Base-by-base conservation (phyloP, 495 filamentous ascomycete species). In the Articulospora tetracladia region DNA sequence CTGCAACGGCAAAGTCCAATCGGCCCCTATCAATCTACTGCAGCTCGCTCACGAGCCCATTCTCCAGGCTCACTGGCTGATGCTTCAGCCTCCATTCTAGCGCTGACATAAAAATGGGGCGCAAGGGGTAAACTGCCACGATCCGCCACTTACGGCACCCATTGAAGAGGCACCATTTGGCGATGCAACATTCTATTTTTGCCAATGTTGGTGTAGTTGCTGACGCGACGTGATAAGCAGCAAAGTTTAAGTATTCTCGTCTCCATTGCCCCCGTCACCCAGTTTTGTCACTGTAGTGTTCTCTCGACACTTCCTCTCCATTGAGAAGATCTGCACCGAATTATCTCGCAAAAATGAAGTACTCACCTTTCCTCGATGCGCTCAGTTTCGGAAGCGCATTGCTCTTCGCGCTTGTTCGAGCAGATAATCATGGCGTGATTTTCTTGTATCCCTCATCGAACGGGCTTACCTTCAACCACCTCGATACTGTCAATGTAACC, bases 401-500 rank as follows among this genome's bases (percentile, higher is more conserved):
- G 39, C 15, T 8, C 15, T 8, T 44, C 15, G 17, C 39, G 3
- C 15, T 44, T n/a, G 39, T 17, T 19, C 3, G n/a, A 44, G 39
- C 39, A 44, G 39, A 44, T 19, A 19, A 44, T 3, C 39, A 59
- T 53, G 58, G 58, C 12, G 58, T 60, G 7, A 49, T 3, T 19
- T 60, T 55, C 27, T 26, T 55, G 12, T 60, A 48, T 28, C 58
- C 58, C 1, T 28, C 50, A 2, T n/a, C 52, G 7, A 22, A 30
- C 2, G 46, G 27, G 13, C 44, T 55, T 3, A 41, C 48, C 3
- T 13, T 60, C 36, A 48, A 60, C 26, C 55, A 55, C 26, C 36
- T 47, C 12, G 58, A 60, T 28, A 60, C 52, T 4, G 20, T 60
- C 11, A 55, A 60, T 34, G 58, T 55, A 11, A 34, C 58, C 12